Percentiles rank a stretch among this genome's conserved stretches.
phyloP scores from a whole-genome alignment of 257 asterid species.

The Nicotiana attenuata region DNA sequence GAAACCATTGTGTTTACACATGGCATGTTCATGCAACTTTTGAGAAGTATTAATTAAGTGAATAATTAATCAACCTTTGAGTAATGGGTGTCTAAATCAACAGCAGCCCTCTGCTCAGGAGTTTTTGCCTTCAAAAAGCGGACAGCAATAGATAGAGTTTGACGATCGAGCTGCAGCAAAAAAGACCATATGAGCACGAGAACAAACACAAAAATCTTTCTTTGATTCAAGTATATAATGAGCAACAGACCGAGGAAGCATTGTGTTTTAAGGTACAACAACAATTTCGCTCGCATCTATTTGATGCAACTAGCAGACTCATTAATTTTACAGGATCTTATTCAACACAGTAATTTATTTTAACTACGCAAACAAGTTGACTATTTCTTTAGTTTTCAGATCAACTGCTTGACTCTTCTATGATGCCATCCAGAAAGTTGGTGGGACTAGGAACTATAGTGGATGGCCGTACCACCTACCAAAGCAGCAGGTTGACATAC shows the following conservation, averaged over 20 bases:
- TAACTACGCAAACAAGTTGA: neutral
- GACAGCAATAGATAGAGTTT: conserved; percentile 71
- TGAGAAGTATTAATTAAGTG: neutral
- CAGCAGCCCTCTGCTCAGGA: conserved; percentile 99
- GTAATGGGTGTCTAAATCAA: conserved; percentile 95
- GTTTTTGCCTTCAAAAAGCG: conserved; percentile 90
- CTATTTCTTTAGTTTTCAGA: neutral
- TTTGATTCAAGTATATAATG: neutral
- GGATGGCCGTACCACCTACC: neutral
- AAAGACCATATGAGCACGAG: neutral
- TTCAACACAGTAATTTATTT: neutral
- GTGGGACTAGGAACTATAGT: neutral
- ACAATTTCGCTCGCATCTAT: neutral
- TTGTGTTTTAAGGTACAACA: neutral
- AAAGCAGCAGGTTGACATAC: neutral
- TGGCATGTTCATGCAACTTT: neutral
- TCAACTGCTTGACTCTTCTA: neutral
- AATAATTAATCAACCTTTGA: conserved; percentile 45
- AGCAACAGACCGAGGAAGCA: neutral
- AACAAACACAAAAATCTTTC: neutral
- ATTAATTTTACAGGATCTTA: neutral
- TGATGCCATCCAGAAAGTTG: neutral
- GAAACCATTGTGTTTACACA: neutral
- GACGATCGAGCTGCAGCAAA: conserved; percentile 58
- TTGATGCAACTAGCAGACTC: neutral